phyloP scores from a whole-genome alignment of 495 filamentous ascomycete species.

The Letharia lupina region DNA sequence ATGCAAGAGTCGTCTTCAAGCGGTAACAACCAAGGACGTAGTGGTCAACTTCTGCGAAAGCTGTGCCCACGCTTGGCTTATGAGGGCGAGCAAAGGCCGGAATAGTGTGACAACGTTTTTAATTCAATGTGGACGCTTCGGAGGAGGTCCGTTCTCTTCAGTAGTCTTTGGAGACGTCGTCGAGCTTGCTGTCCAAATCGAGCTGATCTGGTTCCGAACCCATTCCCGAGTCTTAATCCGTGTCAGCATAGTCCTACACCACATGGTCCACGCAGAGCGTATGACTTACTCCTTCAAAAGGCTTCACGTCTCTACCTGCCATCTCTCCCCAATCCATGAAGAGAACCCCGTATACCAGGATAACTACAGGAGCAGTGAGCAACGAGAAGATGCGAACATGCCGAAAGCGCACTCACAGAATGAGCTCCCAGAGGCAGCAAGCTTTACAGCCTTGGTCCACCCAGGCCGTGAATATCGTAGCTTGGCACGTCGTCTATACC shows the following conservation, averaged over 20 bases:
- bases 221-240: constrained; percentile 16
- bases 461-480: constrained; percentile 67
- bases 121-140: neutral
- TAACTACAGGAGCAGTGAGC: constrained; percentile 39
- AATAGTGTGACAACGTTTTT: neutral
- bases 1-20: neutral
- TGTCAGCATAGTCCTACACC: neutral
- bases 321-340: constrained; percentile 63
- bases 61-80: neutral
- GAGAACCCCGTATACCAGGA: constrained; percentile 62
- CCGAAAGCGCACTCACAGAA: constrained; percentile 43
- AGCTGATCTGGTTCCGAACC: constrained; percentile 12
- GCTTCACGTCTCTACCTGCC: constrained; percentile 39
- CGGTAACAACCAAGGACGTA: neutral
- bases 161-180: neutral
- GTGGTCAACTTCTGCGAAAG: neutral
- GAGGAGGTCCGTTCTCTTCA: neutral
- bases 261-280: neutral
- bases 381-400: neutral
- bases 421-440: constrained; percentile 61
- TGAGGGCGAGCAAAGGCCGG: neutral
- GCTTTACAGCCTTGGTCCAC: constrained; percentile 61
- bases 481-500: constrained; percentile 40
- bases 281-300: constrained; percentile 43
- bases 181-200: constrained; percentile 19